These are phyloP conservation scores for Chaetomiaceae sp. DNA, from an alignment of 2,329 filamentous ascomycete genomes.

Conservation along the genomic window DNA sequence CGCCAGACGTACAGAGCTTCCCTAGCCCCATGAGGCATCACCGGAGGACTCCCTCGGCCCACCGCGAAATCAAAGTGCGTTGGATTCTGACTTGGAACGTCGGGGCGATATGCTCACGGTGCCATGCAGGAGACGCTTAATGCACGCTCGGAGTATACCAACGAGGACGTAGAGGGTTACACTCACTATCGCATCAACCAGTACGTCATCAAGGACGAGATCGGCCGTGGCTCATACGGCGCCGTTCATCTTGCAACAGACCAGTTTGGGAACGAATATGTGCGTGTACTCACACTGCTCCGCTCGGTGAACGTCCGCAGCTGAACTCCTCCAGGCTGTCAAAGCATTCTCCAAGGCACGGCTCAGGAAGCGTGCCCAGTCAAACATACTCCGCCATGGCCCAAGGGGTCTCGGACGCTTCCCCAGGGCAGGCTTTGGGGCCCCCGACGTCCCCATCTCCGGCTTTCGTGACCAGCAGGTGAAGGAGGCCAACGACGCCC, in stretches of 20 bases:
- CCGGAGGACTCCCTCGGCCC: slow-evolving; percentile 49
- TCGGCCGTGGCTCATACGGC: slow-evolving; percentile 93
- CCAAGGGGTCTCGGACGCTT: slow-evolving; percentile 15
- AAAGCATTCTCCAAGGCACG: slow-evolving; percentile 97
- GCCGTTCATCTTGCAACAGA: slow-evolving; percentile 86
- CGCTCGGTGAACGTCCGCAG: neutral
- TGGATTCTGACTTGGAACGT: no score
- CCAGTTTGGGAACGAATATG: slow-evolving; percentile 89
- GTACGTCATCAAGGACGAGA: slow-evolving; percentile 89
- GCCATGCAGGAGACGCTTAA: slow-evolving; percentile 73
- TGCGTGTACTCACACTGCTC: slow-evolving; percentile 53
- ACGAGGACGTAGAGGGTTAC: slow-evolving; percentile 73
- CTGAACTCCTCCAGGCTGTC: slow-evolving; percentile 58
- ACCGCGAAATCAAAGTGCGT: slow-evolving; percentile 52
- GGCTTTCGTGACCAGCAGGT: slow-evolving; percentile 38
- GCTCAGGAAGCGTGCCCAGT: slow-evolving; percentile 82
- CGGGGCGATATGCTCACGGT: neutral
- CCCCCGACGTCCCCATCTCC: slow-evolving; percentile 16
- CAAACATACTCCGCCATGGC: slow-evolving; percentile 60
- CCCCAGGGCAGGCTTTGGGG: slow-evolving; percentile 24
- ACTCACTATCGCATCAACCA: slow-evolving; percentile 88
- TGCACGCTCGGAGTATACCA: slow-evolving; percentile 79
- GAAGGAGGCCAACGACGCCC: slow-evolving; percentile 60
- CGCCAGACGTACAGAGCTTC: slow-evolving; percentile 35
- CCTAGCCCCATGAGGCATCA: slow-evolving; percentile 53